Conservation (phyloP, 768 basidiomycete species). For the Phylloporus sp. region DNA sequence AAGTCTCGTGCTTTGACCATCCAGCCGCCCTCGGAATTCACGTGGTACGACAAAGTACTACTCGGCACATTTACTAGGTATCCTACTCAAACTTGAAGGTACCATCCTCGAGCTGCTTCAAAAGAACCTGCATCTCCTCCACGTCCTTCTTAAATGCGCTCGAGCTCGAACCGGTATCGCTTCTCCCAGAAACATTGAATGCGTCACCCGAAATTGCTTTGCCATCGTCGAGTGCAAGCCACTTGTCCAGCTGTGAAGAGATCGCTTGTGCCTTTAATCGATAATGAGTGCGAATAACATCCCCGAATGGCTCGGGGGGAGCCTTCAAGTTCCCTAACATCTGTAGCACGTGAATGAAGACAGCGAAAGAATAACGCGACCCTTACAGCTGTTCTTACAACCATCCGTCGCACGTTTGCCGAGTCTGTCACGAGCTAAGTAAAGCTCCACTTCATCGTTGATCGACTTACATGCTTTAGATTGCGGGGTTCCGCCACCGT, state of each 20-base stretch:
- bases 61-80: no score
- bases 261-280: slow-evolving; percentile 74
- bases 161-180: slow-evolving; percentile 41
- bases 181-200: slow-evolving; percentile 35
- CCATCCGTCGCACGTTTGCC: slow-evolving; percentile 90
- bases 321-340: slow-evolving; percentile 82
- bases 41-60: no score
- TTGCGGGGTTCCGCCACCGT: slow-evolving; percentile 62
- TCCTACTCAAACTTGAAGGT: slow-evolving; percentile 21
- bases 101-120: slow-evolving; percentile 42
- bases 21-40: not conserved
- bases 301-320: slow-evolving; percentile 80
- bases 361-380: not conserved
- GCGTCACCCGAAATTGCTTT: slow-evolving; percentile 53
- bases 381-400: slow-evolving; percentile 77
- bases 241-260: slow-evolving; percentile 68
- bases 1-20: not conserved
- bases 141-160: slow-evolving; percentile 67
- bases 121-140: slow-evolving; percentile 59
- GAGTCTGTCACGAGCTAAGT: slow-evolving; percentile 54
- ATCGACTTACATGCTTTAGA: slow-evolving; percentile 66
- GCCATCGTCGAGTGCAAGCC: slow-evolving; percentile 75
- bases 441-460: not conserved
- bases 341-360: slow-evolving; percentile 33
- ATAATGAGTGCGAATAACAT: slow-evolving; percentile 89